Conservation (phyloP, 345 rosid genomes). For the Barbarea vulgaris region DNA sequence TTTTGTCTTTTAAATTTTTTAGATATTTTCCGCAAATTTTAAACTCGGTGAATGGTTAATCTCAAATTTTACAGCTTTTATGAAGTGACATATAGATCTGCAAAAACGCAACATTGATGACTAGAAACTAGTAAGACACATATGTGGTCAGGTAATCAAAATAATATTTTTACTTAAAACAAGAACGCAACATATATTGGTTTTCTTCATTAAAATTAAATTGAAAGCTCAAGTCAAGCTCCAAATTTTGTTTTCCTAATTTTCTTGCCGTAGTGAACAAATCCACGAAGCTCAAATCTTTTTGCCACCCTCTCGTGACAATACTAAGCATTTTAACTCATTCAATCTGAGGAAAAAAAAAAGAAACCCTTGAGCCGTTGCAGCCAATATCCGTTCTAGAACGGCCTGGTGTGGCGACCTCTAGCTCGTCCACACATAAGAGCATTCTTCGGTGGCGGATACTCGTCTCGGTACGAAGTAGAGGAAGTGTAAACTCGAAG, state of each 20-base stretch:
- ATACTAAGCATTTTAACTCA: slow-evolving; percentile 8
- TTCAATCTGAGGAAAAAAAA: neutral
- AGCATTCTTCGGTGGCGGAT: slow-evolving; percentile 82
- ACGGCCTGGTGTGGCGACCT: slow-evolving; percentile 76
- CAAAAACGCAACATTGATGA: neutral
- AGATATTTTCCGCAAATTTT: neutral
- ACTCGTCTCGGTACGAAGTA: slow-evolving; percentile 75
- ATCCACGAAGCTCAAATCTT: slow-evolving; percentile 21
- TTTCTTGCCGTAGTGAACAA: slow-evolving; percentile 31
- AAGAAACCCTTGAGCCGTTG: neutral
- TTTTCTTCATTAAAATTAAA: neutral
- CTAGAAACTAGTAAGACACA: neutral
- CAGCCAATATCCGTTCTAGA: slow-evolving; percentile 29
- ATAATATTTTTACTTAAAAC: slow-evolving; percentile 3
- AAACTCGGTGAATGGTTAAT: neutral
- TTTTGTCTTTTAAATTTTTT: neutral
- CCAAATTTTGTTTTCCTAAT: slow-evolving; percentile 2
- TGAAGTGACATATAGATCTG: neutral
- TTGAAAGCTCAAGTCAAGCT: slow-evolving; percentile 34
- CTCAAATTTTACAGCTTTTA: neutral
- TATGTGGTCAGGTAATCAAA: neutral
- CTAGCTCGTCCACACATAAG: slow-evolving; percentile 79
- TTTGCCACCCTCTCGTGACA: slow-evolving; percentile 69
- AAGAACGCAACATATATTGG: neutral
- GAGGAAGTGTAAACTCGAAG: slow-evolving; percentile 75